Conservation (phyloP, 768 basidiomycete genomes). For the Pisolithus albus region DNA sequence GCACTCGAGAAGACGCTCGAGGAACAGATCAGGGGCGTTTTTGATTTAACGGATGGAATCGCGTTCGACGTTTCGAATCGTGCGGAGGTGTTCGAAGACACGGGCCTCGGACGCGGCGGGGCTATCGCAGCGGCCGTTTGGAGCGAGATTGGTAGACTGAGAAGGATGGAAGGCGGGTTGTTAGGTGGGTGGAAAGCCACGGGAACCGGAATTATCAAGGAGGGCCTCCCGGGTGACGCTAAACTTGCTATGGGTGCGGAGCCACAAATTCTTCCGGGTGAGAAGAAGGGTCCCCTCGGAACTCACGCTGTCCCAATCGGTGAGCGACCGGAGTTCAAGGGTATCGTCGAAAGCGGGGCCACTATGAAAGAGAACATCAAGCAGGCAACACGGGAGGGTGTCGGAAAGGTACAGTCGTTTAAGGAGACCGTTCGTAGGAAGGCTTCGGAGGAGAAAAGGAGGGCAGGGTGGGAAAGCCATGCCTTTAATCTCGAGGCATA, state of each 20-base stretch:
- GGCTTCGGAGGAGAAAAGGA: slow-evolving; percentile 30
- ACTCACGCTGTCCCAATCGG: slow-evolving; percentile 37
- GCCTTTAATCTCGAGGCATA: slow-evolving; percentile 35
- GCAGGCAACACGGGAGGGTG: slow-evolving; percentile 29
- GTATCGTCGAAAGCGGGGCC: background rate
- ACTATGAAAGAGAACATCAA: slow-evolving; percentile 29
- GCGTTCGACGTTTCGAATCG: slow-evolving; percentile 54
- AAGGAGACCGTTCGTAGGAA: slow-evolving; percentile 39
- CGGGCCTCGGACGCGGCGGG: slow-evolving; percentile 45
- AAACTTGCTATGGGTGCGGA: slow-evolving; percentile 63
- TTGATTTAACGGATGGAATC: slow-evolving; percentile 50
- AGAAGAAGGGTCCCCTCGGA: slow-evolving; percentile 62
- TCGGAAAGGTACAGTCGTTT: slow-evolving; percentile 36
- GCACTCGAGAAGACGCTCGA: slow-evolving; percentile 53
- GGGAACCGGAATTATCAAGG: slow-evolving; percentile 56
- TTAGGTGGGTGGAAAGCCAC: slow-evolving; percentile 47
- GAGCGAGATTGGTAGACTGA: slow-evolving; percentile 62
- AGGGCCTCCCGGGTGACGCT: slow-evolving; percentile 31
- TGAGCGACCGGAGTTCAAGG: slow-evolving; percentile 5
- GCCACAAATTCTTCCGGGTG: slow-evolving; percentile 63
- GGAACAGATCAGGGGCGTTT: slow-evolving; percentile 43
- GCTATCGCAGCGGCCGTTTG: slow-evolving; percentile 55
- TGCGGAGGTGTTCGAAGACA: slow-evolving; percentile 58
- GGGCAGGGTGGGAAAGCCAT: slow-evolving; percentile 41
- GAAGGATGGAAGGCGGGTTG: slow-evolving; percentile 29